A percentile compares a stretch with the other conserved stretches of the same genome.
Evolutionary conservation across 345 rosid species (phyloP).

Genomic region (Kernera saxatilis): DNA sequence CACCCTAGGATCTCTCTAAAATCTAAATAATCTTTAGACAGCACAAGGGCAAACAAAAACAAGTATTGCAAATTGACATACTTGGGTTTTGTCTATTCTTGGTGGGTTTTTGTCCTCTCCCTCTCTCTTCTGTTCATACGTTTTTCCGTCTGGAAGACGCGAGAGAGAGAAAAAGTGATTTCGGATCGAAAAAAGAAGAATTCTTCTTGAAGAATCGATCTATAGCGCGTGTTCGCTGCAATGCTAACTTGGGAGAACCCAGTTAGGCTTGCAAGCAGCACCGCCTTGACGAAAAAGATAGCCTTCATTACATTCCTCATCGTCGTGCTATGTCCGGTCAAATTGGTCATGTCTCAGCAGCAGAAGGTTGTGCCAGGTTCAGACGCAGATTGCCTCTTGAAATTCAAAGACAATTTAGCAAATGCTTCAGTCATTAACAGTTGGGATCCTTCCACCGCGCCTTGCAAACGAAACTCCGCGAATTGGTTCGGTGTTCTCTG

Average conservation of each 20-base stretch:
- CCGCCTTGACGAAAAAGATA: constrained; percentile 3
- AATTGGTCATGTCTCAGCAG: constrained; percentile 12
- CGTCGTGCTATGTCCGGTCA: constrained; percentile 9
- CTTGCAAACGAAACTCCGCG: constrained; percentile 34
- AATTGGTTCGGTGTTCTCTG: constrained; percentile 72
- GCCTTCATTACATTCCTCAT: constrained; percentile 1
- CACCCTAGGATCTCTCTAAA: constrained; percentile 21
- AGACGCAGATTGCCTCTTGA: constrained; percentile 36
- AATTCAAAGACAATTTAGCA: constrained; percentile 32
- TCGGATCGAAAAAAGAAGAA: neutral
- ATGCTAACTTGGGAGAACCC: constrained; percentile 42
- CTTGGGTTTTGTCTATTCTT: constrained; percentile 35
- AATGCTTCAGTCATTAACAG: constrained; percentile 21
- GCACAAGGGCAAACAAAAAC: constrained; percentile 12
- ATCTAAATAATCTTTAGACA: constrained; percentile 13
- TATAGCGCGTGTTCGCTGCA: constrained; percentile 20
- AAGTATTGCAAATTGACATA: constrained; percentile 10
- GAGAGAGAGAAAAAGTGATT: neutral
- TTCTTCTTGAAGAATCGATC: neutral
- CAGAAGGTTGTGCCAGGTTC: constrained; percentile 22
- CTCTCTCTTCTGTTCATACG: constrained; percentile 14
- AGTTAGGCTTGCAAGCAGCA: constrained; percentile 38
- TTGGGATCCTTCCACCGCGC: constrained; percentile 40
- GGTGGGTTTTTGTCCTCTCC: constrained; percentile 23
- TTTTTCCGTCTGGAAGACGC: neutral